phyloP scores from a whole-genome alignment of 208 protist genomes.

The Leishmania turanica region DNA sequence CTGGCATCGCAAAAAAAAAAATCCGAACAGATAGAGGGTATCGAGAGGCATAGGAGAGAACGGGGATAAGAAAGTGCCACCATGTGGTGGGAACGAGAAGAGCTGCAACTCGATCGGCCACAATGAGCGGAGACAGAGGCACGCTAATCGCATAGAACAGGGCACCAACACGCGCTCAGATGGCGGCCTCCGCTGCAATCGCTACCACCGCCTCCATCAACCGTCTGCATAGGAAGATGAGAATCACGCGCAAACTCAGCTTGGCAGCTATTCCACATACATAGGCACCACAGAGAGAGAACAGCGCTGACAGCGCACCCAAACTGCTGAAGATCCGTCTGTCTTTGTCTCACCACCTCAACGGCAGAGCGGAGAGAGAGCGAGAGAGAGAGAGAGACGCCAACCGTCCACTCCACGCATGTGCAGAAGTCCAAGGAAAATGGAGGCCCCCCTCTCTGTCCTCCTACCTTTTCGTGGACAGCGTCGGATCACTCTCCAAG shows the following conservation, averaged over 20 bases:
- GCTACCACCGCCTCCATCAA: not conserved
- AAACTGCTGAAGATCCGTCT: not conserved
- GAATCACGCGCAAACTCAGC: not conserved
- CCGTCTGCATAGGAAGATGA: not conserved
- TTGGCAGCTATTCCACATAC: not conserved
- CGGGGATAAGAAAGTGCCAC: not conserved
- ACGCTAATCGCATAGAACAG: not conserved
- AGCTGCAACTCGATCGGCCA: not conserved
- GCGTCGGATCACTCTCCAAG: constrained; percentile 56
- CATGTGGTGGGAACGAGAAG: not conserved
- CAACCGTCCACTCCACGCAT: not conserved
- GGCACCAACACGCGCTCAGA: not conserved
- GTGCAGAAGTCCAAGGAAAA: not conserved
- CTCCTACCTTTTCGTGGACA: constrained; percentile 6
- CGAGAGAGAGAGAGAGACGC: not conserved
- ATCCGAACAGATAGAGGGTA: not conserved
- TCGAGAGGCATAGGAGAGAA: not conserved
- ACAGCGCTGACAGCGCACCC: not conserved
- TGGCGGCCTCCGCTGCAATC: not conserved
- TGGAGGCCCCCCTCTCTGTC: not conserved
- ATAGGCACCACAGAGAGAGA: not conserved
- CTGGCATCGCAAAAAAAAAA: not conserved
- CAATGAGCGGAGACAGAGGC: not conserved
- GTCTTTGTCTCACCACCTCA: not conserved
- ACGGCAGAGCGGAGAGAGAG: not conserved